Percentiles rank a stretch among this genome's conserved stretches.
These are phyloP conservation scores for Waitea zeae DNA, from an alignment of 1,284 basidiomycete genomes.

Conservation along the genomic window DNA sequence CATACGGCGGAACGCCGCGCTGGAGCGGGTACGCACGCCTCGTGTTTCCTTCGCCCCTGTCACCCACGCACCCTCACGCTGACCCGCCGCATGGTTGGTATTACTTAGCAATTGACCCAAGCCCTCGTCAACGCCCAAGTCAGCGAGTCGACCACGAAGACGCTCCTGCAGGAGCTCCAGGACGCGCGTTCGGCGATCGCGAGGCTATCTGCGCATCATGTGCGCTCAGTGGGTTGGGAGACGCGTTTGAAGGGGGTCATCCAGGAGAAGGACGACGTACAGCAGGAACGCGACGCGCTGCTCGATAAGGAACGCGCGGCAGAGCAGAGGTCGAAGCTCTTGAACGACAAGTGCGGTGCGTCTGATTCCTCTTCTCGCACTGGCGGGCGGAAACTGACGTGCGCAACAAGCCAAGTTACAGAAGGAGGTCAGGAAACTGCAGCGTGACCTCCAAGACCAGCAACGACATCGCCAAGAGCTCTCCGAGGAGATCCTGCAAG, in stretches of 20 bases:
- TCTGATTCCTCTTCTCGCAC: not conserved
- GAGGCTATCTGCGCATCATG: slow-evolving; percentile 52
- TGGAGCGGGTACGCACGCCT: slow-evolving; percentile 43
- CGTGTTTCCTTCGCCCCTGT: slow-evolving; percentile 1
- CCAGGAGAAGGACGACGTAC: slow-evolving; percentile 72
- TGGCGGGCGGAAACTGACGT: not conserved
- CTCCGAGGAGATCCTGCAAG: slow-evolving; percentile 54
- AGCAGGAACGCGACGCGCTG: slow-evolving; percentile 69
- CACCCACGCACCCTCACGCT: too few species aligned
- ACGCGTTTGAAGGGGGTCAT: slow-evolving; percentile 37
- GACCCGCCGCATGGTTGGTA: too few species aligned
- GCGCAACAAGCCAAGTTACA: slow-evolving; percentile 53
- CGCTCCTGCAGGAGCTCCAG: slow-evolving; percentile 59
- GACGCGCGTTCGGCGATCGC: slow-evolving; percentile 55
- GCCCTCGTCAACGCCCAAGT: slow-evolving; percentile 72
- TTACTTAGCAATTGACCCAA: slow-evolving; percentile 54
- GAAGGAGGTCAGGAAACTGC: slow-evolving; percentile 43
- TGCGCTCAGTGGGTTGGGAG: slow-evolving; percentile 55
- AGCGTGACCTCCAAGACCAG: slow-evolving; percentile 46
- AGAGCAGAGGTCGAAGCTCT: slow-evolving; percentile 42
- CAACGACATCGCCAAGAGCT: slow-evolving; percentile 50
- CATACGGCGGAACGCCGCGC: slow-evolving; percentile 35
- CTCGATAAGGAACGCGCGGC: slow-evolving; percentile 52
- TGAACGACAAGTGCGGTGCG: slow-evolving; percentile 41
- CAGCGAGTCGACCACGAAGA: slow-evolving; percentile 63